phyloP scores from a whole-genome alignment of 192 early-diverging fungal genomes.

The Podila epigama region DNA sequence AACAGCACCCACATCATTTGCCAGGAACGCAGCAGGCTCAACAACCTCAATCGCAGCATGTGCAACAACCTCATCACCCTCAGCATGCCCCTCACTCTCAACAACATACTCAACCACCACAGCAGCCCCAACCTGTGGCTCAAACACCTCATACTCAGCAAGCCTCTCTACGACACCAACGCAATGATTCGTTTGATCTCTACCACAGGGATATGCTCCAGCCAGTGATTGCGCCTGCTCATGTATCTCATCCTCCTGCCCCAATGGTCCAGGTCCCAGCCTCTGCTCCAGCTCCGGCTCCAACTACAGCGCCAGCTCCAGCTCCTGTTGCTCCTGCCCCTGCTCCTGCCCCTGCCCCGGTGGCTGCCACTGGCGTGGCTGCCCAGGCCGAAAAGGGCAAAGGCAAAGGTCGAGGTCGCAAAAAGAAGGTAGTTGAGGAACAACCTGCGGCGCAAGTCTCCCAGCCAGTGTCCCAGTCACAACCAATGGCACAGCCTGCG shows the following conservation, averaged over 20 bases:
- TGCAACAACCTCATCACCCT: slow-evolving; percentile 14
- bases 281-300: too few species aligned
- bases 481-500: too few species aligned
- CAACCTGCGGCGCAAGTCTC: not conserved
- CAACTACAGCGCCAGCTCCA: not conserved
- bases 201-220: not conserved
- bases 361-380: not conserved
- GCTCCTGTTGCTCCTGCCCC: too few species aligned
- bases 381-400: not conserved
- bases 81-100: slow-evolving; percentile 4
- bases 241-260: slow-evolving; percentile 4
- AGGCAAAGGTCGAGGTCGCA: not conserved
- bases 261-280: not conserved
- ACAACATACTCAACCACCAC: slow-evolving; percentile 15
- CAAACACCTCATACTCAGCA: slow-evolving; percentile 13
- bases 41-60: slow-evolving; percentile 11
- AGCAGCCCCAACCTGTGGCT: slow-evolving; percentile 8
- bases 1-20: slow-evolving; percentile 5
- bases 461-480: too few species aligned
- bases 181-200: not conserved
- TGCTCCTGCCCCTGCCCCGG: too few species aligned
- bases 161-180: not conserved
- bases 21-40: slow-evolving; percentile 26
- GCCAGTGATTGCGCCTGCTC: not conserved
- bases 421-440: not conserved